Evolutionary conservation across 2,329 filamentous ascomycete species (phyloP).

Genomic region (Colletotrichum abscissum): DNA sequence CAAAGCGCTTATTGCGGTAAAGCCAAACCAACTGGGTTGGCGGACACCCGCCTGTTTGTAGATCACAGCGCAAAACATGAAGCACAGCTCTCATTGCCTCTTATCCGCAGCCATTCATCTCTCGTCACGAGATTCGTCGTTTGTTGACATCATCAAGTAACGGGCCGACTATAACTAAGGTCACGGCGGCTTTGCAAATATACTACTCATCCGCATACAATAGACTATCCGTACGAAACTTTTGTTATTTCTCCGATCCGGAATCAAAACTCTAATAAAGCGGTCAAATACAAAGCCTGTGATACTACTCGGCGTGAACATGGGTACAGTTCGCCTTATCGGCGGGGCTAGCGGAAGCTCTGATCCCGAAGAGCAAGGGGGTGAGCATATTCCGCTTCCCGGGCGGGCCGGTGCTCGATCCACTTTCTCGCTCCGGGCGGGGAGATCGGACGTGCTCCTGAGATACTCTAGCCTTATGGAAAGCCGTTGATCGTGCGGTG

Average conservation of each 20-base stretch:
- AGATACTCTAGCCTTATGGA: background rate
- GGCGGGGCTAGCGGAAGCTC: background rate
- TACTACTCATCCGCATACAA: background rate
- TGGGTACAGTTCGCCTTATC: background rate
- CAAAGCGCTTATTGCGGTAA: no score
- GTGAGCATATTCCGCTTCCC: background rate
- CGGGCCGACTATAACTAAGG: background rate
- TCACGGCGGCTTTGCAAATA: no score
- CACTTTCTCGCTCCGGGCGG: background rate
- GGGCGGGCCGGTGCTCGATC: background rate
- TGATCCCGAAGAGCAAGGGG: background rate
- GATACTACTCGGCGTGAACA: background rate
- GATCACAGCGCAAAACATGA: background rate
- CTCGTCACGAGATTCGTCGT: background rate
- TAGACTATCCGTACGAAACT: background rate
- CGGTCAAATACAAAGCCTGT: no score
- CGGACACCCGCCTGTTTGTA: background rate
- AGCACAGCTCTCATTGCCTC: background rate
- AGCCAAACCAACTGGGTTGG: no score
- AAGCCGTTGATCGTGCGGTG: background rate
- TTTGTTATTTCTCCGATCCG: background rate
- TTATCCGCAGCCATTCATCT: background rate
- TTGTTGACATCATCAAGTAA: background rate
- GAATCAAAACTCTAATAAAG: background rate
- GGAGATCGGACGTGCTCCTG: background rate